Evolutionary conservation across 805 yeast genomes (phyloP).

Genomic region (Candida dendrica): DNA sequence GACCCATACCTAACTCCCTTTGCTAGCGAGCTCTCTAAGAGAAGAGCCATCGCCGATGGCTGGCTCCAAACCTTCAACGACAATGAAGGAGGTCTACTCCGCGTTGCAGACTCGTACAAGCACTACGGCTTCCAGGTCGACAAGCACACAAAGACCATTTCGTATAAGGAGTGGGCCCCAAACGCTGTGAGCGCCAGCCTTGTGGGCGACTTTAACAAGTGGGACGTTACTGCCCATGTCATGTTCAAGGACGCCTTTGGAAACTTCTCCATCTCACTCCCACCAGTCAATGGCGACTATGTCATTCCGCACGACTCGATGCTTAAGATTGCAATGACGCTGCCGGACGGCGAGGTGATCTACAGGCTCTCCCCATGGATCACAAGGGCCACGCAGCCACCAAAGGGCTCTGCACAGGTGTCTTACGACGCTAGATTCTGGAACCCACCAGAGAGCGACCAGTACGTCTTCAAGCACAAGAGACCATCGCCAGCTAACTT

Average conservation of each 20-base stretch:
- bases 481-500: slow-evolving; percentile 52
- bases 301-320: slow-evolving; percentile 79
- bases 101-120: slow-evolving; percentile 73
- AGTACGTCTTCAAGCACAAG: slow-evolving; percentile 43
- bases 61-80: slow-evolving; percentile 52
- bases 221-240: slow-evolving; percentile 56
- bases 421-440: slow-evolving; percentile 86
- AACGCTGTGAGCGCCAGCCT: slow-evolving; percentile 68
- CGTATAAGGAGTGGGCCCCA: slow-evolving; percentile 84
- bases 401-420: slow-evolving; percentile 38
- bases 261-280: slow-evolving; percentile 55
- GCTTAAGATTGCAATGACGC: slow-evolving; percentile 60
- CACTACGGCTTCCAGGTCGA: slow-evolving; percentile 71
- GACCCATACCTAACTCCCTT: slow-evolving; percentile 89
- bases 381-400: slow-evolving; percentile 71
- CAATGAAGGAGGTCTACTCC: slow-evolving; percentile 56
- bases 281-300: slow-evolving; percentile 40
- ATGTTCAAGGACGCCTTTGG: slow-evolving; percentile 65
- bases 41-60: slow-evolving; percentile 58
- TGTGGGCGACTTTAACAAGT: slow-evolving; percentile 89
- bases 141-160: slow-evolving; percentile 41
- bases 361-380: slow-evolving; percentile 91
- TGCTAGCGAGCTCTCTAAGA: slow-evolving; percentile 55
- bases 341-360: slow-evolving; percentile 61
- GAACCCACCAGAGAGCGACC: slow-evolving; percentile 68